Evolutionary conservation across 2,329 filamentous ascomycete species (phyloP), one percentile per base, ranked within the genome.

Genomic region (Verticillium zaregamsianum): DNA sequence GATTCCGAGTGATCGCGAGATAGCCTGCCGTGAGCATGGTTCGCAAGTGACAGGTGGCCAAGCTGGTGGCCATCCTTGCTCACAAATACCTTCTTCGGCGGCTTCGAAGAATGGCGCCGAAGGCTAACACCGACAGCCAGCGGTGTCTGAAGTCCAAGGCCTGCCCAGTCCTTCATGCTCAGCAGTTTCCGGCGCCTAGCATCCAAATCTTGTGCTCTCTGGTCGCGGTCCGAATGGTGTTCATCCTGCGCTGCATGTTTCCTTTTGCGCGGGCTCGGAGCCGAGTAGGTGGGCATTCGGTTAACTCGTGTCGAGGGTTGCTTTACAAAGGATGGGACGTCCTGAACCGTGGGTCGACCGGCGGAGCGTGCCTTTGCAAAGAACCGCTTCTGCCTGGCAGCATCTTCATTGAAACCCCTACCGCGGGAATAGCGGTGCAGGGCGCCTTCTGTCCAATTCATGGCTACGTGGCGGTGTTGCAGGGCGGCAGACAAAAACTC

Each of bases 401-500:
- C 62, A 45, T 77, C 73, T 32, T 69, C 64, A 23, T 73, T 72
- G 68, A 67, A 74, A 15, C 70, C 68, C 58, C 70, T 74, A 7
- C 70, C 69, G 39, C 71, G 70, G 31, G 72, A 70, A 62, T 78
- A 71, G 9, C 77, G 75, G 54, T 75, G 69, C 25, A 77, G 72
- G 37, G 69, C 64, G 11, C 76, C 74, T 63, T 75, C 74, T 2
- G 73, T 79, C 76, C 78, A 78, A 65, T 80, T 80, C 77, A 80
- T 80, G 31, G 28, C 17, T 32, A 7, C 8, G 54, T 32, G 25
- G 23, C 5, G 14, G 15, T 8, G 5, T 28, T n/a, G 54, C 15
- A 32, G 14, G 25, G 15, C 25, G 32, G 28, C 14, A 11, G n/a
- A 31, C 14, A 28, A 25, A n/a, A 32, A 49, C 39, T 49, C 20